A percentile compares a stretch with the other conserved stretches of the same genome.
Evolutionary conservation across 129 eudicot genomes (phyloP).

Genomic region (Rutidosis leptorrhynchoides): DNA sequence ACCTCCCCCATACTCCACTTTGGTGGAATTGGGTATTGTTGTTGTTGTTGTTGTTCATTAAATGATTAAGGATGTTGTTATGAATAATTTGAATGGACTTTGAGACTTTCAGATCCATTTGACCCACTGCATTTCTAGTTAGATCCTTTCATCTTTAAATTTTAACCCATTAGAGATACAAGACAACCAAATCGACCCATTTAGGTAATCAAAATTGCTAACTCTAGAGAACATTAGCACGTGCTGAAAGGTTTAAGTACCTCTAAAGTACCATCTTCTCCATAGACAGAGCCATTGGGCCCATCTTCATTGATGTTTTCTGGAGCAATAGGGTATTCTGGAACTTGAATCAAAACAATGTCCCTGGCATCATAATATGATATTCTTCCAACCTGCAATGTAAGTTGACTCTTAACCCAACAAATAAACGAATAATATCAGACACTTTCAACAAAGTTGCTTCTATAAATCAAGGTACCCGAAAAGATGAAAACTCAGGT

Average conservation of each 20-base stretch:
- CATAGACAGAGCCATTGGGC: conserved; percentile 56
- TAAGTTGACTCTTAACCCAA: background rate
- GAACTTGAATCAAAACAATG: conserved; percentile 54
- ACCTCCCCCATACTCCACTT: too few species aligned
- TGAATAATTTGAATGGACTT: conserved; percentile 1
- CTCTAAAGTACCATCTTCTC: conserved; percentile 92
- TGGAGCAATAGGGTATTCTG: conserved; percentile 60
- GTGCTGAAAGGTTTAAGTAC: conserved; percentile 36
- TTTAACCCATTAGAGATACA: background rate
- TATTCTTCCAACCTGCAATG: conserved; percentile 71
- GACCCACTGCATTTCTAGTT: conserved; percentile 5
- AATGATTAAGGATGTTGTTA: background rate
- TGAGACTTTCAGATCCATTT: conserved; percentile 4
- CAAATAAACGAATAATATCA: background rate
- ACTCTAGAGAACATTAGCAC: background rate
- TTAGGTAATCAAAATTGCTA: background rate
- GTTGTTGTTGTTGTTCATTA: too few species aligned
- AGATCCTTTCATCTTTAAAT: background rate
- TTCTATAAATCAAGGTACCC: conserved; percentile 43
- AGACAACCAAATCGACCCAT: conserved; percentile 9
- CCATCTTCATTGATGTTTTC: conserved; percentile 50
- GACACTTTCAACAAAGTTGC: background rate
- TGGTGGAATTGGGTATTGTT: too few species aligned
- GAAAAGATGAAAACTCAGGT: conserved; percentile 75
- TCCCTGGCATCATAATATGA: conserved; percentile 48